phyloP scores from a whole-genome alignment of 1,284 basidiomycete genomes.

The Waitea zeae region DNA sequence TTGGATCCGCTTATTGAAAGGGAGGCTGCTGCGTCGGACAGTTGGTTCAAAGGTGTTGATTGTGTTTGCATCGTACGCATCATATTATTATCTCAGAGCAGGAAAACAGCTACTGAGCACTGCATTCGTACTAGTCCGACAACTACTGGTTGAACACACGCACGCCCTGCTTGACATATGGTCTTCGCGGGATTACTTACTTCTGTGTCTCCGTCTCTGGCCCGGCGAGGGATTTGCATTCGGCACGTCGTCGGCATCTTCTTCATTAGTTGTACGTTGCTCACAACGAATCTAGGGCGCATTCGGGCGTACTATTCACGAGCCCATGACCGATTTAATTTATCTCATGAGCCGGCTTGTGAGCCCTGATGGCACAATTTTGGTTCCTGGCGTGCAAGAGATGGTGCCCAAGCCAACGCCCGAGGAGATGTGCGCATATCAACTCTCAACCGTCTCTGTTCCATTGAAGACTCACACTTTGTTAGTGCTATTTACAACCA shows the following conservation, averaged over 20 bases:
- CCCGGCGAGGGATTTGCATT: slow-evolving; percentile 84
- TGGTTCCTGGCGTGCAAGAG: slow-evolving; percentile 84
- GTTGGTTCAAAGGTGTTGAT: slow-evolving; percentile 85
- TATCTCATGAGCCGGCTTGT: slow-evolving; percentile 79
- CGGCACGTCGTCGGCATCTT: slow-evolving; percentile 34
- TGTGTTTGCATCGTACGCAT: slow-evolving; percentile 82
- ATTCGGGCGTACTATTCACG: slow-evolving; percentile 79
- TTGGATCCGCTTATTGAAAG: slow-evolving; percentile 79
- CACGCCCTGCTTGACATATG: slow-evolving; percentile 62
- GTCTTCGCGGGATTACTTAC: slow-evolving; percentile 80
- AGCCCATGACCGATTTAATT: slow-evolving; percentile 77
- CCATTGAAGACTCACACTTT: background rate
- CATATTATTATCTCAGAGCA: too few relatives aligned
- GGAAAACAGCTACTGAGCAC: too few relatives aligned
- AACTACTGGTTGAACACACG: slow-evolving; percentile 77
- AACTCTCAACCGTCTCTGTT: background rate
- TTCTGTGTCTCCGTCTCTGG: slow-evolving; percentile 77
- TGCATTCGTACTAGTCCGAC: too few relatives aligned
- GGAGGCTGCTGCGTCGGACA: slow-evolving; percentile 51
- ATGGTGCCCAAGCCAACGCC: slow-evolving; percentile 68
- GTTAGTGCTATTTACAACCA: slow-evolving; percentile 47
- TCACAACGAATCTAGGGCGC: slow-evolving; percentile 11
- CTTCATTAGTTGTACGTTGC: background rate
- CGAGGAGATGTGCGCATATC: slow-evolving; percentile 46
- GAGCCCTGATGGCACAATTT: slow-evolving; percentile 66